phyloP scores from a whole-genome alignment of 768 basidiomycete genomes.

The Pisolithus sp. region DNA sequence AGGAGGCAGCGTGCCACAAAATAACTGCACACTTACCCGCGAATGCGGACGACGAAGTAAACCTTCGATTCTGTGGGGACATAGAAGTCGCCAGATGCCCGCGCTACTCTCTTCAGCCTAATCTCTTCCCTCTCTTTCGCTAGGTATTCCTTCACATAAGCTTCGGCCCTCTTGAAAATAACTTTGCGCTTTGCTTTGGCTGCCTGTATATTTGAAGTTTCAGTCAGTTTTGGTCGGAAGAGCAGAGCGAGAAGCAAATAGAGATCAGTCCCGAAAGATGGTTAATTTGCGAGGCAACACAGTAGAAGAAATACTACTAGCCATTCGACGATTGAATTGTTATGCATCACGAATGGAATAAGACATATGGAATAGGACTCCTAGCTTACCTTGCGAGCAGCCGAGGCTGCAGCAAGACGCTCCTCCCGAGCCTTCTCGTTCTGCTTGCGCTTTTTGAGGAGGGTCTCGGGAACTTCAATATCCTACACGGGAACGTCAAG shows the following conservation, averaged over 20 bases:
- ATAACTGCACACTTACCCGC: constrained; percentile 59
- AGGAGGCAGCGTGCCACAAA: constrained; percentile 6
- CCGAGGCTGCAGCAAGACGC: constrained; percentile 73
- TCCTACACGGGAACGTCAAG: constrained; percentile 40
- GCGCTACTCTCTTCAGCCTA: constrained; percentile 88
- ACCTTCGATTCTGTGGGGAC: constrained; percentile 96
- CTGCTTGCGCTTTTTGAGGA: constrained; percentile 99
- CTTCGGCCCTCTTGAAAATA: constrained; percentile 98
- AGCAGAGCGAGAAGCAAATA: not conserved
- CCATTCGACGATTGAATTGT: constrained; percentile 62
- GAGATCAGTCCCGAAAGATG: constrained; percentile 71
- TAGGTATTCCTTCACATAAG: constrained; percentile 96
- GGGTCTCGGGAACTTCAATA: constrained; percentile 97
- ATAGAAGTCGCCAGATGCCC: constrained; percentile 91
- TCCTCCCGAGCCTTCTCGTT: constrained; percentile 95
- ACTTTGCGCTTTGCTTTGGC: constrained; percentile 90
- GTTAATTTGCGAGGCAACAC: constrained; percentile 80
- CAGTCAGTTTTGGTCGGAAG: constrained; percentile 5
- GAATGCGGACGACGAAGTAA: constrained; percentile 95
- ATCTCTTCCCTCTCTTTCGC: constrained; percentile 93
- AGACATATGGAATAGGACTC: constrained; percentile 5
- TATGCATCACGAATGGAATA: constrained; percentile 71
- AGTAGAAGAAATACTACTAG: constrained; percentile 57
- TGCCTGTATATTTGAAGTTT: constrained; percentile 46
- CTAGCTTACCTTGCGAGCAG: constrained; percentile 80